These are phyloP conservation scores for Magnolia sinica DNA, from an alignment of 164 flowering plant genomes.

Conservation along the genomic window DNA sequence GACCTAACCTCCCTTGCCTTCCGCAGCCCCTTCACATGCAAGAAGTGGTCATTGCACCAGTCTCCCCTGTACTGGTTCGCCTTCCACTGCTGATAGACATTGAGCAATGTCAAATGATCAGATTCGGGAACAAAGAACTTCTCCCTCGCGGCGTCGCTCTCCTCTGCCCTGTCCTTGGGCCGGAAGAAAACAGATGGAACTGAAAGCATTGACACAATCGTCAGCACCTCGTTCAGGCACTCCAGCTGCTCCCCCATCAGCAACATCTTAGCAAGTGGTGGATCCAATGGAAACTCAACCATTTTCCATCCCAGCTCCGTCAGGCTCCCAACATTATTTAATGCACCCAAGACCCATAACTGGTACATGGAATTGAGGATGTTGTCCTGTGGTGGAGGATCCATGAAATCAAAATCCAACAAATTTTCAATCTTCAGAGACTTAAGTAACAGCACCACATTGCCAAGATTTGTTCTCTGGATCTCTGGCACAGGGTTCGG, in stretches of 20 bases:
- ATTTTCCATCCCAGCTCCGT: conserved; percentile 91
- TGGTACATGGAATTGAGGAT: conserved; percentile 93
- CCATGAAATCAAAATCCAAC: conserved; percentile 95
- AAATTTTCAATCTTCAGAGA: conserved; percentile 76
- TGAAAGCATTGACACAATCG: conserved; percentile 92
- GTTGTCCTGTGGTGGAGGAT: conserved; percentile 95
- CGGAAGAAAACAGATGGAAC: conserved; percentile 94
- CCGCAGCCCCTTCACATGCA: conserved; percentile 77
- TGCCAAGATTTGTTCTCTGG: conserved; percentile 88
- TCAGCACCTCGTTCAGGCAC: conserved; percentile 77
- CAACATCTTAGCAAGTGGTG: conserved; percentile 95
- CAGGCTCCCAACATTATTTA: conserved; percentile 66
- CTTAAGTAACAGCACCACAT: conserved; percentile 81
- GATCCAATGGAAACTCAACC: conserved; percentile 94
- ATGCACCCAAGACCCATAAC: conserved; percentile 90
- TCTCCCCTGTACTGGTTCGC: conserved; percentile 69
- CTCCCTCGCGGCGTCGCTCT: conserved; percentile 91
- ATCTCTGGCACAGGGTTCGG: conserved; percentile 90
- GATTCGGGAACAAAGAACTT: conserved; percentile 87
- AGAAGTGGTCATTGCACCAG: conserved; percentile 89
- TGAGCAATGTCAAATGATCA: conserved; percentile 82
- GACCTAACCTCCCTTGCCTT: conserved; percentile 95
- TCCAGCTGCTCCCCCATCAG: conserved; percentile 69
- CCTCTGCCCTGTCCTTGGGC: conserved; percentile 83
- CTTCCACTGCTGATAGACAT: conserved; percentile 89